Conservation (phyloP, 2,329 filamentous ascomycete genomes). For the Penicillium sp. region DNA sequence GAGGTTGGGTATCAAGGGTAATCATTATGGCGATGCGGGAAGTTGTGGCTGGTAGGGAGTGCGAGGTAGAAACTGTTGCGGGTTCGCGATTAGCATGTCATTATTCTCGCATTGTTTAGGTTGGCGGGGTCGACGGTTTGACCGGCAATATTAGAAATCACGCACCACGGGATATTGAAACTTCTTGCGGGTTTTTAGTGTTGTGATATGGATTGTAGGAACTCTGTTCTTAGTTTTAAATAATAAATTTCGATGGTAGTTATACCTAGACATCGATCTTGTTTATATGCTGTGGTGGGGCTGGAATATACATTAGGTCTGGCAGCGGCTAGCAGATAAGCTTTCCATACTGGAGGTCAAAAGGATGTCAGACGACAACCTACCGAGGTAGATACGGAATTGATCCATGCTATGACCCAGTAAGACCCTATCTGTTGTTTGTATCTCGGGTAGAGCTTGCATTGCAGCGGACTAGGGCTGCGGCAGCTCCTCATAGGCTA, state of each 20-base stretch:
- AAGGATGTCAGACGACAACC: not conserved
- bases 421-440: not conserved
- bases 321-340: not conserved
- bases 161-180: not conserved
- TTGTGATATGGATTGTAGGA: too few relatives aligned
- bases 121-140: conserved; percentile 14
- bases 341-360: not conserved
- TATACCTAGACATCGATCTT: not conserved
- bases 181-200: not conserved
- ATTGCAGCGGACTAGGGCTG: not conserved
- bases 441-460: not conserved
- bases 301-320: not conserved
- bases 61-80: not conserved
- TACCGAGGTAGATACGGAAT: not conserved
- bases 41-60: not conserved
- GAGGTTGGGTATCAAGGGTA: conserved; percentile 19
- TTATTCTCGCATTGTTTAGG: conserved; percentile 6
- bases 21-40: conserved; percentile 11
- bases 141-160: conserved; percentile 5
- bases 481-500: not conserved
- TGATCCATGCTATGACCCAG: not conserved
- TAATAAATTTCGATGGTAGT: not conserved
- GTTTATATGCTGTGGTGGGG: not conserved
- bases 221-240: not conserved
- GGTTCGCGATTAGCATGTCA: conserved; percentile 2